Evolutionary conservation across 179 eudicot genomes (phyloP).

Genomic region (Silene noctiflora): DNA sequence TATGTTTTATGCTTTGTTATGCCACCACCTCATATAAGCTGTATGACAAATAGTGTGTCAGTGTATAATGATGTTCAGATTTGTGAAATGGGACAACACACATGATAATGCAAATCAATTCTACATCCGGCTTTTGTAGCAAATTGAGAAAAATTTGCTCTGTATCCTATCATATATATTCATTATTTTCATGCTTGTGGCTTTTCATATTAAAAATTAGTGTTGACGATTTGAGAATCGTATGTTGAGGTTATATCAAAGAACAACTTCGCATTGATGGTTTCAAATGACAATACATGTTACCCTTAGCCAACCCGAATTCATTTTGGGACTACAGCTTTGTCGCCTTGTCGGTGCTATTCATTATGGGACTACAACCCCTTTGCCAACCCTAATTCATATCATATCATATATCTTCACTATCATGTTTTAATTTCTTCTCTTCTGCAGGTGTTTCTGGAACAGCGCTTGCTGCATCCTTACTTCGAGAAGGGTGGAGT

Average conservation of each 20-base stretch:
- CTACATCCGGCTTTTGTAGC: not conserved
- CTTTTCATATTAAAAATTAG: not conserved
- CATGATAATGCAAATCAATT: not conserved
- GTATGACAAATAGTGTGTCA: not conserved
- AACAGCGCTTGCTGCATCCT: conserved; percentile 94
- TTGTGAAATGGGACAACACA: not conserved
- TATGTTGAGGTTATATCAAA: not conserved
- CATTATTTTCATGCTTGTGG: not conserved
- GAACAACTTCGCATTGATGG: not conserved
- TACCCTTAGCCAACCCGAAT: not conserved
- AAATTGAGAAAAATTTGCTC: not conserved
- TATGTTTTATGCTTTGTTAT: not conserved
- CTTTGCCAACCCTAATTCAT: not conserved
- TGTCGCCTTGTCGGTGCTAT: not conserved
- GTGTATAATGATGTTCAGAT: not conserved
- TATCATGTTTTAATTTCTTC: conserved; percentile 11
- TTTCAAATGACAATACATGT: not conserved
- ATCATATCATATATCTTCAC: conserved; percentile 4
- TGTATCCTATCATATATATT: no score
- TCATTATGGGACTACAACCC: no score
- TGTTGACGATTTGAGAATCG: not conserved
- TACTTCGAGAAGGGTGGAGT: conserved; percentile 97
- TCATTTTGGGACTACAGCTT: not conserved
- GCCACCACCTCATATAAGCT: not conserved
- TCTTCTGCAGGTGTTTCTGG: conserved; percentile 65